Evolutionary conservation across 805 yeast genomes (phyloP).

Genomic region (Ogataea trehalophila): DNA sequence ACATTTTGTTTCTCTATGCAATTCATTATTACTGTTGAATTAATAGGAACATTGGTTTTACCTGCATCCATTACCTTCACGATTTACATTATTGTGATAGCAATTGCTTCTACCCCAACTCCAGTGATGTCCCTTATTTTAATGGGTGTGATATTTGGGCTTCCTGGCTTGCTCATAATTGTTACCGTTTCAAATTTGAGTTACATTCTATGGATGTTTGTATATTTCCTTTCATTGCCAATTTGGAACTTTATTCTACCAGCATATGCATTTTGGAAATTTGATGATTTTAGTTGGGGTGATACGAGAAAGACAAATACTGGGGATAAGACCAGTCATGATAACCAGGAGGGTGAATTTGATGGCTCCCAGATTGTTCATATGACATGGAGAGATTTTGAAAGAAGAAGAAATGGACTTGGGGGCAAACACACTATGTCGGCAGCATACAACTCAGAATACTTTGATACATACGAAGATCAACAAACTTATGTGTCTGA

Average conservation of each 20-base stretch:
- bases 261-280: slow-evolving; percentile 85
- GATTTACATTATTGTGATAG: slow-evolving; percentile 65
- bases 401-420: slow-evolving; percentile 47
- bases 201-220: slow-evolving; percentile 72
- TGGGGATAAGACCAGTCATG: slow-evolving; percentile 66
- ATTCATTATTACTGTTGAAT: slow-evolving; percentile 77
- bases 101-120: slow-evolving; percentile 69
- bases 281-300: slow-evolving; percentile 97
- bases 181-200: slow-evolving; percentile 72
- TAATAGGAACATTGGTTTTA: slow-evolving; percentile 80
- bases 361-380: slow-evolving; percentile 87
- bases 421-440: slow-evolving; percentile 19
- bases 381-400: slow-evolving; percentile 95
- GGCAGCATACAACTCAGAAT: slow-evolving; percentile 24
- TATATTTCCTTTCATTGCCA: slow-evolving; percentile 80
- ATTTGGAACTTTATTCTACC: slow-evolving; percentile 91
- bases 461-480: not conserved
- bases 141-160: slow-evolving; percentile 74
- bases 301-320: slow-evolving; percentile 80
- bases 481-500: too few species aligned
- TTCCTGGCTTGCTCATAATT: slow-evolving; percentile 78
- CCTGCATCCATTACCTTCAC: slow-evolving; percentile 88
- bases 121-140: slow-evolving; percentile 74
- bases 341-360: slow-evolving; percentile 71
- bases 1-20: slow-evolving; percentile 95